phyloP scores from a whole-genome alignment of 2,329 filamentous ascomycete genomes.

The Cercospora sp. region DNA sequence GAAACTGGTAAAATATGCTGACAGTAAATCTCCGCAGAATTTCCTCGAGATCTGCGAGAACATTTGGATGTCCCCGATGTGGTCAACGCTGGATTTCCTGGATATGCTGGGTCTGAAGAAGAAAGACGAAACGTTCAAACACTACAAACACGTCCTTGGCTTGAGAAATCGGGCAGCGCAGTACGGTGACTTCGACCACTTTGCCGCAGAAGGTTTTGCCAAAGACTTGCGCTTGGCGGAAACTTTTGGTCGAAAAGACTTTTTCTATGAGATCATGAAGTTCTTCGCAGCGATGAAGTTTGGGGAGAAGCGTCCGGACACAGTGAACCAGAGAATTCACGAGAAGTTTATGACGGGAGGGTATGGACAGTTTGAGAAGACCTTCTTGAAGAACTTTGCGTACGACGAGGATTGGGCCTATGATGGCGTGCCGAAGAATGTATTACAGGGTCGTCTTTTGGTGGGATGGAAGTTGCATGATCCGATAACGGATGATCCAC shows the following conservation, averaged over 20 bases:
- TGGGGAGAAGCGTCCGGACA: not conserved
- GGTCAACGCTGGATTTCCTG: not conserved
- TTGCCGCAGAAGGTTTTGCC: not conserved
- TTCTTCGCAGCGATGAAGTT: not conserved
- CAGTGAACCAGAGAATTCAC: not conserved
- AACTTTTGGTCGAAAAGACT: not conserved
- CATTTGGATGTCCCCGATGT: not conserved
- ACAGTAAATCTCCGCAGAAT: not conserved
- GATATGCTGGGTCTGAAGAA: not conserved
- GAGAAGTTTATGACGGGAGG: constrained; percentile 1
- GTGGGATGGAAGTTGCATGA: not conserved
- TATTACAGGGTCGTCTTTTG: not conserved
- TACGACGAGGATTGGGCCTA: not conserved
- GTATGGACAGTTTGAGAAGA: constrained; percentile 2
- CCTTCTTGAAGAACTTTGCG: not conserved
- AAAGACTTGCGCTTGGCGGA: not conserved
- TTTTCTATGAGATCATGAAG: not conserved
- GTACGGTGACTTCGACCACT: not conserved
- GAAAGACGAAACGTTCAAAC: not conserved
- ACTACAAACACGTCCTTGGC: not conserved
- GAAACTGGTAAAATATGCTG: not conserved
- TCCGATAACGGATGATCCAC: not conserved
- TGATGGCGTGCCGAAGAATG: not conserved
- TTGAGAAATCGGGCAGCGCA: not conserved
- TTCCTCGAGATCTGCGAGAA: not conserved